phyloP scores from a whole-genome alignment of 2,329 filamentous ascomycete species.

The Chlorencoelia australis region DNA sequence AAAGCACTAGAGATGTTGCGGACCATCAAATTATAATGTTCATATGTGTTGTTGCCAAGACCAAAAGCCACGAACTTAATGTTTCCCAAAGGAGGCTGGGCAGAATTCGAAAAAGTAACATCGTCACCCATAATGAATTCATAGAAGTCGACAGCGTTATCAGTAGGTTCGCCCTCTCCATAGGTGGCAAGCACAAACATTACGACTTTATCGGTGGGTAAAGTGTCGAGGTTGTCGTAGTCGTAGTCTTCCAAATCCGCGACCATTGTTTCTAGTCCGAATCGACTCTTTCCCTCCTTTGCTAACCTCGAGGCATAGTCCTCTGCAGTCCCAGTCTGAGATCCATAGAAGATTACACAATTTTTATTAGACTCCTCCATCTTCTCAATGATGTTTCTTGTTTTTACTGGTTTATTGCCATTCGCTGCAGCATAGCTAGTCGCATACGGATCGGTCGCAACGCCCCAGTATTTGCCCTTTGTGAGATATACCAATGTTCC shows the following conservation, averaged over 20 bases:
- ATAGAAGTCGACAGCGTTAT: constrained; percentile 98
- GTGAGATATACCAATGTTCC: constrained; percentile 95
- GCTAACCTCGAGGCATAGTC: constrained; percentile 94
- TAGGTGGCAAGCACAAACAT: constrained; percentile 97
- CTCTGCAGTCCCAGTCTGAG: constrained; percentile 95
- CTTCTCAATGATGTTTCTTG: constrained; percentile 87
- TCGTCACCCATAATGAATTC: constrained; percentile 86
- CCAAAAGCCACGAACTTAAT: constrained; percentile 94
- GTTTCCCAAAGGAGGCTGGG: constrained; percentile 64
- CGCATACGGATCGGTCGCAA: constrained; percentile 82
- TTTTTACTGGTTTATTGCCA: constrained; percentile 68
- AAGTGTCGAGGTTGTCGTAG: constrained; percentile 81
- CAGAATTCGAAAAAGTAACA: constrained; percentile 65
- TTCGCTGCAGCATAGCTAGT: constrained; percentile 59
- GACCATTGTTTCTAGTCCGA: constrained; percentile 95
- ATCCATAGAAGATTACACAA: constrained; percentile 97
- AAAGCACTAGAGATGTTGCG: constrained; percentile 79
- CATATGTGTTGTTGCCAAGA: constrained; percentile 97
- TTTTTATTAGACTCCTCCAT: constrained; percentile 95
- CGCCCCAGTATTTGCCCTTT: constrained; percentile 88
- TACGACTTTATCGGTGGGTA: constrained; percentile 82
- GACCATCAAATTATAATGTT: constrained; percentile 99
- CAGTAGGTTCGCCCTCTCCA: constrained; percentile 94
- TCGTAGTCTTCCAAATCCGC: constrained; percentile 98
- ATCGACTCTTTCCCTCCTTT: constrained; percentile 94